Percentiles rank a stretch among this genome's conserved stretches.
These are phyloP conservation scores for Aureobasidium mangrovei DNA, from an alignment of 2,329 filamentous ascomycete species.

Conservation along the genomic window DNA sequence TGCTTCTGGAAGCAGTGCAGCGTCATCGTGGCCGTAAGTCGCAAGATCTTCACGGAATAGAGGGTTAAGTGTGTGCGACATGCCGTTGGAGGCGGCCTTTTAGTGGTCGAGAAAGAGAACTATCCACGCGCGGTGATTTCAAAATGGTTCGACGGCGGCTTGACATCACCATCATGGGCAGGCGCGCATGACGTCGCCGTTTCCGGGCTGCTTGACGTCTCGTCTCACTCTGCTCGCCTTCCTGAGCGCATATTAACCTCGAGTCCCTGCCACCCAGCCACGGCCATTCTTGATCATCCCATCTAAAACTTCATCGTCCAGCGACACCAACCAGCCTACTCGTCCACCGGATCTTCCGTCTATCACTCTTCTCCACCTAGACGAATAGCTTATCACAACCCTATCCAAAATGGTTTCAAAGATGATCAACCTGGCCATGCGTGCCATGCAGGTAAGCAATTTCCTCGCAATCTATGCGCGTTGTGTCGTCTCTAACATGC, in stretches of 20 bases:
- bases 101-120: not conserved
- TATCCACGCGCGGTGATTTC: not conserved
- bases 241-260: conserved; percentile 9
- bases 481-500: not conserved
- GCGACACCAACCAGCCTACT: conserved; percentile 1
- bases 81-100: not conserved
- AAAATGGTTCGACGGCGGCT: not conserved
- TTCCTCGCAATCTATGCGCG: not conserved
- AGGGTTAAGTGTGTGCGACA: not conserved
- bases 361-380: conserved; percentile 10
- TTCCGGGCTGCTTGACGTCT: not conserved
- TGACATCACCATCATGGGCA: not conserved
- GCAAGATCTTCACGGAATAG: not conserved
- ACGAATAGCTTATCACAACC: not conserved
- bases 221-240: not conserved
- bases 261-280: conserved; percentile 10
- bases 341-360: conserved; percentile 1
- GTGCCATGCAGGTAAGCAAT: conserved; percentile 21
- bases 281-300: conserved; percentile 1
- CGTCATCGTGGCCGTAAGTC: not conserved
- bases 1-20: conserved; percentile 4
- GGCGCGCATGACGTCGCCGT: not conserved
- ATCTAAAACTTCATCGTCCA: conserved; percentile 5
- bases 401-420: conserved; percentile 16
- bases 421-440: conserved; percentile 22